phyloP scores from a whole-genome alignment of 2,329 filamentous ascomycete genomes.

The Scedosporium dehoogii region DNA sequence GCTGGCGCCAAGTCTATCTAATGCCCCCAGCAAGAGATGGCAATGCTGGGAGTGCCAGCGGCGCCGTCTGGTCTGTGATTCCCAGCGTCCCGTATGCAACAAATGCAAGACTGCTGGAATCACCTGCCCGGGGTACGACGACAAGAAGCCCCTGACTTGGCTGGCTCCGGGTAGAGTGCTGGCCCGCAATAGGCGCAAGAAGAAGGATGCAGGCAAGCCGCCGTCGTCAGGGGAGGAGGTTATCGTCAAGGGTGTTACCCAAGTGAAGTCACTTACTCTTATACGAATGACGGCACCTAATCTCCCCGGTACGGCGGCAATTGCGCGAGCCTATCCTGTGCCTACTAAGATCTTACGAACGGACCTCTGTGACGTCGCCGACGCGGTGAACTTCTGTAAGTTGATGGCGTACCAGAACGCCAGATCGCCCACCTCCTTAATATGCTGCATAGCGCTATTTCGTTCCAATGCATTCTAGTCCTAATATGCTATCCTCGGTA shows the following conservation, averaged over 20 bases:
- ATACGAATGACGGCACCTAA: not conserved
- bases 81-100: conserved; percentile 23
- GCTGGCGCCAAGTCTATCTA: not conserved
- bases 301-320: not conserved
- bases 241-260: not conserved
- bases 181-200: conserved; percentile 15
- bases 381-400: conserved; percentile 11
- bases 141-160: conserved; percentile 28
- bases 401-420: not conserved
- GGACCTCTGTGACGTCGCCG: conserved; percentile 9
- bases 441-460: no score
- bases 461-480: not conserved
- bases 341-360: conserved; percentile 7
- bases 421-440: no score
- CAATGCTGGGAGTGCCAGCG: conserved; percentile 33
- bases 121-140: conserved; percentile 28
- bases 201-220: not conserved
- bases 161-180: conserved; percentile 26
- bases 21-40: conserved; percentile 7
- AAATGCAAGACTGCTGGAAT: conserved; percentile 22
- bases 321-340: not conserved
- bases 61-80: conserved; percentile 29
- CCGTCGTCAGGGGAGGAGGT: no score
- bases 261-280: not conserved
- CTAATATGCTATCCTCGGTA: conserved; percentile 9